Evolutionary conservation across 2,329 filamentous ascomycete genomes (phyloP), one percentile per base, ranked within the genome.

Genomic region (Colletotrichum sidae): DNA sequence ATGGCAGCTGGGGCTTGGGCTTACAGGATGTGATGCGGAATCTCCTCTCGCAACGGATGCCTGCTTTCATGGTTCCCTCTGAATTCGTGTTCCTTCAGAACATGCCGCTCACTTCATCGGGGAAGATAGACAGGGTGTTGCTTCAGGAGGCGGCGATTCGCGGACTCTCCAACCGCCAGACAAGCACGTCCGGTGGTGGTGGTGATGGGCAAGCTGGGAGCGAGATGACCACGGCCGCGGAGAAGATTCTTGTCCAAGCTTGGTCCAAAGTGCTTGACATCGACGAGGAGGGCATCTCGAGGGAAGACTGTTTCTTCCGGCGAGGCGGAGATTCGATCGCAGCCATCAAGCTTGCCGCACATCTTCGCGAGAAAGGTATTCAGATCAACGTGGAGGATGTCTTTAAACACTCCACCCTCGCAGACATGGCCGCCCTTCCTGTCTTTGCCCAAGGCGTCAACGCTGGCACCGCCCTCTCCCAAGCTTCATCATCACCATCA

Each of bases 261-360:
- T 61, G 44, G 58, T 37, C 42, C 8, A 15, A 8, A 13, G 12
- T 49, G 3, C 49, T 61, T 6, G 17, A 12, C 12, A 13, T 61
- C 3, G 17, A 47, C 10, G 44, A 25, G 8, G 44, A 15, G 13
- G 12, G 42, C 17, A 68, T 70, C 39, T 55, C 65, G 35, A 37
- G 86, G 86, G 15, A 73, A 5, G 70, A 73, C 45, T 70, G 67
- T 73, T 89, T 89, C 74, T 88, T 89, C 78, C 79, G 80, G 4
- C 78, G 87, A 0, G 86, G 87, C 1, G 75, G 75, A 4, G 70
- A 76, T 55, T 77, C 75, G 0, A 42, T 42, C 49, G 53, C 17
- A 12, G 60, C 60, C 33, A 64, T 64, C 52, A 41, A 46, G 11
- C 54, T 64, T 8, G 59, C 51, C 65, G 75, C 67, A 8, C 49